Evolutionary conservation across 495 filamentous ascomycete genomes (phyloP).

Genomic region (Lasiosphaeria ovina): DNA sequence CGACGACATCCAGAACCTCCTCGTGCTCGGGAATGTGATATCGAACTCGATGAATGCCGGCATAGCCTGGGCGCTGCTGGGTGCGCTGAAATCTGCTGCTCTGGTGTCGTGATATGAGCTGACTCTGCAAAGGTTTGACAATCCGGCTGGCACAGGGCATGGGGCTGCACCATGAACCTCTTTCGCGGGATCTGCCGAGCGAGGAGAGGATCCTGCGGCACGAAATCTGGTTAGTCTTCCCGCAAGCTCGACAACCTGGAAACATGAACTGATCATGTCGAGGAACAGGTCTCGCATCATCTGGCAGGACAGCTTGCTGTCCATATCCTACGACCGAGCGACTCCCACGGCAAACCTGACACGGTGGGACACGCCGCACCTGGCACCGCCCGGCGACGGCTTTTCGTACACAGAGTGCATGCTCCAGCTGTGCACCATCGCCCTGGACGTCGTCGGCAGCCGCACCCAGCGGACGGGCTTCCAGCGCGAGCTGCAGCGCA

Average conservation of each 20-base stretch:
- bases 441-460: conserved; percentile 2
- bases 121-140: conserved; percentile 4
- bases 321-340: conserved; percentile 10
- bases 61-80: conserved; percentile 9
- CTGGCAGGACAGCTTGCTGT: conserved; percentile 11
- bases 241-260: neutral
- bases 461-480: conserved; percentile 1
- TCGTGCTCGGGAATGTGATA: conserved; percentile 7
- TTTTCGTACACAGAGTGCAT: conserved; percentile 10
- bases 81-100: neutral
- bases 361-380: conserved; percentile 5
- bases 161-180: conserved; percentile 7
- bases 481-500: conserved; percentile 7
- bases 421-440: conserved; percentile 9
- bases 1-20: conserved; percentile 10
- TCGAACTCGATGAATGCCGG: conserved; percentile 11
- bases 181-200: neutral
- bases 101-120: neutral
- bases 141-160: conserved; percentile 9
- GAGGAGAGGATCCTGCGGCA: conserved; percentile 5
- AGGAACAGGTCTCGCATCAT: conserved; percentile 10
- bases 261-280: neutral
- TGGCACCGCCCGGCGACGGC: neutral
- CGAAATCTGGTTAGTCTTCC: conserved; percentile 5
- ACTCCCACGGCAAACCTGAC: conserved; percentile 6